Conservation (phyloP, 1,284 basidiomycete species). For the Stereum hirsutum region DNA sequence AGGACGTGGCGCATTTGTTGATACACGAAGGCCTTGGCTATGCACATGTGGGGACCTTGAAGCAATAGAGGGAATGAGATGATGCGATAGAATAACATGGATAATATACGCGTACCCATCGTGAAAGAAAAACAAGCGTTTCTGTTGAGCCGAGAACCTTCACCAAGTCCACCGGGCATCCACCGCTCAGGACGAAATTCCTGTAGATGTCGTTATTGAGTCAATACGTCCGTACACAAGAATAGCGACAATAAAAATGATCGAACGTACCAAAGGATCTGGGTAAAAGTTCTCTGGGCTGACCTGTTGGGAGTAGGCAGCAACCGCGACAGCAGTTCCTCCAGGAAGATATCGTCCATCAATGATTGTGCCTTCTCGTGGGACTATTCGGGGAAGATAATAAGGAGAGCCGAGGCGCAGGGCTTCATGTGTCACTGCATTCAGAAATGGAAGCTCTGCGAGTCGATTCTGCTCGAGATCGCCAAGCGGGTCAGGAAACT, state of each 20-base stretch:
- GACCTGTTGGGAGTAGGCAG: neutral
- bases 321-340: neutral
- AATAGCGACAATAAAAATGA: too few species aligned
- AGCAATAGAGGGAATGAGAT: too few species aligned
- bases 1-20: neutral
- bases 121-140: neutral
- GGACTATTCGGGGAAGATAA: neutral
- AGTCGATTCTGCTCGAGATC: neutral
- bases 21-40: neutral
- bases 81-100: too few species aligned
- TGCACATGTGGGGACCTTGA: neutral
- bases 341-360: neutral
- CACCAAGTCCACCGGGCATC: neutral
- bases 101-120: neutral
- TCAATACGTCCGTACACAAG: too few species aligned
- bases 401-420: neutral
- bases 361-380: neutral
- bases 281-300: neutral
- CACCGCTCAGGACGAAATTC: neutral
- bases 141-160: neutral
- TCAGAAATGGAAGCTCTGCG: neutral
- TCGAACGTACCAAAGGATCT: too few species aligned
- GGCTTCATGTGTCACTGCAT: neutral
- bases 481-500: neutral
- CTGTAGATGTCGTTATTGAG: too few species aligned